These are phyloP conservation scores for Gonium pectorale DNA, from an alignment of 139 green algal species.

Conservation along the genomic window DNA sequence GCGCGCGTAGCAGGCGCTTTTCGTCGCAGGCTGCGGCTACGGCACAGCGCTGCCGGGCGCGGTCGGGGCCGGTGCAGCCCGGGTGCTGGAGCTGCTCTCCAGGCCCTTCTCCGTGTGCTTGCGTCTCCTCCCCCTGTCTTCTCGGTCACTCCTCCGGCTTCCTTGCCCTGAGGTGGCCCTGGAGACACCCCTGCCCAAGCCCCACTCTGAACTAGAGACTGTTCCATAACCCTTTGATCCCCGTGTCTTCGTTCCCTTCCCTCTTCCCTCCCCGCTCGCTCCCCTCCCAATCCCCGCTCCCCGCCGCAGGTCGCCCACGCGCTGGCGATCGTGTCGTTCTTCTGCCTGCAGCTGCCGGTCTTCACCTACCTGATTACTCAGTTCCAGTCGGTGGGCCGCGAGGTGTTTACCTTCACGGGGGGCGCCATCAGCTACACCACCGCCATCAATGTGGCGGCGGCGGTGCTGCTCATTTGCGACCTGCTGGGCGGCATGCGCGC, in stretches of 20 bases:
- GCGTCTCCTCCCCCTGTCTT: too few species aligned
- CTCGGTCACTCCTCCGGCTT: too few species aligned
- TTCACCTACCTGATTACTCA: constrained; percentile 72
- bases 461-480: constrained; percentile 56
- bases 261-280: background rate
- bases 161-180: too few species aligned
- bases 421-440: constrained; percentile 42
- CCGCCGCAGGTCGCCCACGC: constrained; percentile 53
- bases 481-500: constrained; percentile 60
- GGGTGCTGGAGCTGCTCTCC: too few species aligned
- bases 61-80: too few species aligned
- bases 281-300: background rate
- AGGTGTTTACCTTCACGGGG: constrained; percentile 60
- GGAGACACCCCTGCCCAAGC: too few species aligned
- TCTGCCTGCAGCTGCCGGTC: constrained; percentile 62
- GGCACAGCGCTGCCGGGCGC: too few species aligned
- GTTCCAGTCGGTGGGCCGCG: constrained; percentile 56
- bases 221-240: background rate
- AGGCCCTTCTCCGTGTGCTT: too few species aligned
- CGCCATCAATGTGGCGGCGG: constrained; percentile 55
- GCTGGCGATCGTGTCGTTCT: constrained; percentile 52
- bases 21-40: too few species aligned
- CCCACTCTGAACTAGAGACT: background rate
- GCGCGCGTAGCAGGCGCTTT: too few species aligned
- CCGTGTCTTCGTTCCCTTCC: background rate